These are phyloP conservation scores for Chlamydomonas sphaeroides DNA, from an alignment of 139 green algal genomes.

Conservation along the genomic window DNA sequence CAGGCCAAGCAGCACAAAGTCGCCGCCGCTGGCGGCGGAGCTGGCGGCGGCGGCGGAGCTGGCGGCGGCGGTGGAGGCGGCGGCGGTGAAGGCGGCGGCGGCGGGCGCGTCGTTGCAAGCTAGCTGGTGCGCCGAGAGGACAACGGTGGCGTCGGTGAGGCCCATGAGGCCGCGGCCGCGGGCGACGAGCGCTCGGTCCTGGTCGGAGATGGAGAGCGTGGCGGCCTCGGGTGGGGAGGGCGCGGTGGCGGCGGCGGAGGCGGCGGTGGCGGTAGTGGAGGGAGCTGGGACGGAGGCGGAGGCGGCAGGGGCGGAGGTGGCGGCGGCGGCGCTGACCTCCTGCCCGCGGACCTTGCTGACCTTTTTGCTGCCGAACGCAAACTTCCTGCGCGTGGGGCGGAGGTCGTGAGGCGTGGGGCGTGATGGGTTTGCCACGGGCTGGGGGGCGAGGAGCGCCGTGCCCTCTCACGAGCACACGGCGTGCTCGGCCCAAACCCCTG, in stretches of 20 bases:
- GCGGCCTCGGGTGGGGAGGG: not conserved
- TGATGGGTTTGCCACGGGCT: too few relatives aligned
- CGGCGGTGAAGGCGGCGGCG: too few relatives aligned
- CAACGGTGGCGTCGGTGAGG: constrained; percentile 14
- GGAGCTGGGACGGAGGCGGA: not conserved
- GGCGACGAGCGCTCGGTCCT: constrained; percentile 47
- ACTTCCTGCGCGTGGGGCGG: constrained; percentile 58
- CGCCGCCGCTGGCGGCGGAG: not conserved
- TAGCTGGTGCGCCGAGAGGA: constrained; percentile 26
- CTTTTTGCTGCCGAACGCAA: constrained; percentile 70
- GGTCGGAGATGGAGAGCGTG: not conserved
- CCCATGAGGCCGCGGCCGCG: constrained; percentile 48
- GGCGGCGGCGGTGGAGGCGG: too few relatives aligned
- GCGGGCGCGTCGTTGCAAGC: too few relatives aligned
- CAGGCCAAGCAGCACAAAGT: constrained; percentile 61
- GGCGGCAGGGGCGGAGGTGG: not conserved
- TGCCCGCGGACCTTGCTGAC: constrained; percentile 39
- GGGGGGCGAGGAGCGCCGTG: too few relatives aligned
- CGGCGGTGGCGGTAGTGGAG: not conserved
- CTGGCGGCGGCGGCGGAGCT: too few relatives aligned
- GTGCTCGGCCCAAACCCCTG: too few relatives aligned
- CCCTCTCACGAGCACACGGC: too few relatives aligned
- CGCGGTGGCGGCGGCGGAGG: not conserved
- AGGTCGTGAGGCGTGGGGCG: too few relatives aligned
- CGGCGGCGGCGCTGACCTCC: constrained; percentile 17